phyloP scores from a whole-genome alignment of 345 rosid species.

The Rhizophora apiculata region DNA sequence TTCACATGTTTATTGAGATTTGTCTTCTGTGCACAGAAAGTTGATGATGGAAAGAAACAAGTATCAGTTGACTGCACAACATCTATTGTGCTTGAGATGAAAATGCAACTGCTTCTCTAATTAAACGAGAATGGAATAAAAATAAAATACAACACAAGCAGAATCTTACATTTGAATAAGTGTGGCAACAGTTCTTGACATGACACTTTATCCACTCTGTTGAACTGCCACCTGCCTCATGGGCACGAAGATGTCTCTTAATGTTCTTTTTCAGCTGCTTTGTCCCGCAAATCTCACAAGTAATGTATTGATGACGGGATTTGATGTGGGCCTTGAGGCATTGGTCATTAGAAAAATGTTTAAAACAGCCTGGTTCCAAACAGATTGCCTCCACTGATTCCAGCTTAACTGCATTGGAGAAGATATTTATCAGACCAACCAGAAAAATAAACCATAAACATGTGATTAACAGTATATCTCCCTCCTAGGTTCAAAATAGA shows the following conservation, averaged over 20 bases:
- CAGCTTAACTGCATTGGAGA: constrained; percentile 53
- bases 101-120: too few relatives aligned
- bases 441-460: background rate
- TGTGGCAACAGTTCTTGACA: constrained; percentile 52
- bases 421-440: constrained; percentile 12
- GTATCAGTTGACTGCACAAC: background rate
- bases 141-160: background rate
- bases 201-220: constrained; percentile 48
- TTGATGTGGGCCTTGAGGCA: constrained; percentile 65
- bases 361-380: constrained; percentile 67
- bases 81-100: too few relatives aligned
- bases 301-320: constrained; percentile 54
- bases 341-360: constrained; percentile 61
- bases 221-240: constrained; percentile 35
- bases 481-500: too few relatives aligned
- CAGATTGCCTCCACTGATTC: constrained; percentile 74
- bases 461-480: background rate
- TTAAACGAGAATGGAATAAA: background rate
- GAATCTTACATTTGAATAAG: constrained; percentile 62
- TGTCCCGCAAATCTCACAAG: constrained; percentile 62
- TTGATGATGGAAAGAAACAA: background rate
- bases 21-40: constrained; percentile 44
- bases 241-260: constrained; percentile 64
- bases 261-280: constrained; percentile 71
- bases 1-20: constrained; percentile 63